A percentile compares a stretch with the other conserved stretches of the same genome.
Conservation (phyloP, 306 rosid species). For the Quercus mongolica region DNA sequence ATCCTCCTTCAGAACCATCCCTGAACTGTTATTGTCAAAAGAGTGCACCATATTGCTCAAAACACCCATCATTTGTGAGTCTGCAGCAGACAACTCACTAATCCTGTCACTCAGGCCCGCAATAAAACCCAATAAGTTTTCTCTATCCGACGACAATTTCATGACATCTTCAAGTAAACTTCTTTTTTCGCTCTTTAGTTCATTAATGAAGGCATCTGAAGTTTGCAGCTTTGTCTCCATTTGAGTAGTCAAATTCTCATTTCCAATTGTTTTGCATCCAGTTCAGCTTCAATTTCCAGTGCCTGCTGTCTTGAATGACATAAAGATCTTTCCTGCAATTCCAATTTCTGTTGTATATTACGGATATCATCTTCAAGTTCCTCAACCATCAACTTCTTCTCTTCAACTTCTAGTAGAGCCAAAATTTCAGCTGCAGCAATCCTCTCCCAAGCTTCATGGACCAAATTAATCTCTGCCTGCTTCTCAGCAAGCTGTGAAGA, state of each 20-base stretch:
- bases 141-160: constrained; percentile 56
- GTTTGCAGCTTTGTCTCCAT: constrained; percentile 47
- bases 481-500: constrained; percentile 58
- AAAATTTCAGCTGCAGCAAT: constrained; percentile 52
- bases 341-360: constrained; percentile 46
- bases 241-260: constrained; percentile 36
- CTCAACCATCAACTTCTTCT: constrained; percentile 52
- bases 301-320: constrained; percentile 43
- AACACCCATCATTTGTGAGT: constrained; percentile 45
- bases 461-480: constrained; percentile 50
- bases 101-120: constrained; percentile 41
- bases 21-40: constrained; percentile 30
- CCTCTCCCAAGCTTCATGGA: constrained; percentile 56
- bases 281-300: constrained; percentile 46
- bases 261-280: constrained; percentile 44
- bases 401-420: constrained; percentile 59
- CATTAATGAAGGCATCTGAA: constrained; percentile 51
- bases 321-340: constrained; percentile 45
- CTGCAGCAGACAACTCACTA: constrained; percentile 39
- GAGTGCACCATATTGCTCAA: constrained; percentile 43
- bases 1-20: constrained; percentile 21
- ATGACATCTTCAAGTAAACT: constrained; percentile 51
- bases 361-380: constrained; percentile 62
- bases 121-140: constrained; percentile 43
- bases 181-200: constrained; percentile 52